A percentile compares a stretch with the other conserved stretches of the same genome.
phyloP scores from a whole-genome alignment of 176 grass and related monocot genomes.

The Aegilops umbellulata region DNA sequence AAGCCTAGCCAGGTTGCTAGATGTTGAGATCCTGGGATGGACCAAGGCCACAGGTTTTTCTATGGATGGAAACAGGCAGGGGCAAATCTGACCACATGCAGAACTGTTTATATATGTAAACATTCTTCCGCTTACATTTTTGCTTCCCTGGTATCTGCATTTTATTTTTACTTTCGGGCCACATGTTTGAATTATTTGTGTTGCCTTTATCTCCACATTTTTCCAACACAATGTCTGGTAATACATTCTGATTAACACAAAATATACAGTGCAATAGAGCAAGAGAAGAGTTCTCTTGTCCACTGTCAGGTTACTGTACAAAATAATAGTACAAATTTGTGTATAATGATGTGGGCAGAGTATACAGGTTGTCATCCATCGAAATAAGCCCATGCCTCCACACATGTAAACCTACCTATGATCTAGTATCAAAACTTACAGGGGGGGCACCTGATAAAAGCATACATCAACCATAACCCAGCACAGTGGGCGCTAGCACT shows the following conservation, averaged over 20 bases:
- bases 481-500: conserved; percentile 52
- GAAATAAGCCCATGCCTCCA: conserved; percentile 18
- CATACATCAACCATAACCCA: conserved; percentile 48
- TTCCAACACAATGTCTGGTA: background rate
- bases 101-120: no score
- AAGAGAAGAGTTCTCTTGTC: conserved; percentile 9
- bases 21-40: background rate
- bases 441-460: conserved; percentile 19
- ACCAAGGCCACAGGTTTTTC: conserved; percentile 27
- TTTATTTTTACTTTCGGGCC: background rate
- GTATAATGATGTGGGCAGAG: conserved; percentile 23
- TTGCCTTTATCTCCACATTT: background rate
- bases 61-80: conserved; percentile 13
- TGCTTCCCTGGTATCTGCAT: background rate
- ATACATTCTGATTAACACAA: conserved; percentile 4
- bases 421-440: conserved; percentile 47
- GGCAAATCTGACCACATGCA: background rate
- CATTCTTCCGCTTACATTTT: no score
- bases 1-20: background rate
- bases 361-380: conserved; percentile 13
- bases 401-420: conserved; percentile 34
- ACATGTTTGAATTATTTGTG: background rate
- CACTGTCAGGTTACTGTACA: conserved; percentile 47
- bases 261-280: conserved; percentile 4
- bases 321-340: conserved; percentile 31